Base-by-base conservation (phyloP, 176 grass and related monocot species). In the Phoenix roebelenii region DNA sequence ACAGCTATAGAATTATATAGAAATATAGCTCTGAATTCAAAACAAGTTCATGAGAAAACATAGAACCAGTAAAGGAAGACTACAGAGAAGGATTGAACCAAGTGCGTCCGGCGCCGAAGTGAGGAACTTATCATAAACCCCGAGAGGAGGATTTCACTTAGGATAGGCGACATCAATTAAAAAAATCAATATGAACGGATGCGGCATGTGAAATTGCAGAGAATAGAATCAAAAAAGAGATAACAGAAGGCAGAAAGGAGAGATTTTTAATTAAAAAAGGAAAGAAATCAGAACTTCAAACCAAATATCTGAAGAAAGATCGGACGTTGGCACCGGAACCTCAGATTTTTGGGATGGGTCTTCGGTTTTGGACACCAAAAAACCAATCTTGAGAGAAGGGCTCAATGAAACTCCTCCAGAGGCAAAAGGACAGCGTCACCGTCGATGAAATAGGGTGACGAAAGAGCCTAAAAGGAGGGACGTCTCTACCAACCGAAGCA, bases 51-150 rank as follows among this genome's bases (percentile, higher is more conserved):
- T 85, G 94, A 98, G 88, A 98, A 98, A 77, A 98, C 94, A 77
- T 98, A 98, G 71, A 98, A 98, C 94, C 94, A 98, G 94, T 98
- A 98, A 51, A 98, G 94, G 81, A 98, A 92, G 59, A 98, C 87
- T 49, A 98, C 94, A 10, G 94, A 98, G 85, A 98, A 98, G 25
- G 94, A 98, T 78, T 93, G 94, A 76, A 93, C 94, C 24, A 98
- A 84, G 59, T 92, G 94, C 0, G 94, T 81, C 50, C 94, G 81
- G 22, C 94, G 94, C 71, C 94, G 61, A 49, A 93, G 82, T 60
- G 88, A 85, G 79, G 88, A 98, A 79, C 85, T 98, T 67, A 98
- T 93, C 81, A 98, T 98, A 93, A 89, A 98, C 75, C 88, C 88
- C 4, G 88, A 98, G 73, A 93, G 94, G 16, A 93, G 88, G 81